These are phyloP conservation scores for Otatea glauca DNA, from an alignment of 176 grass and related monocot species.

Conservation along the genomic window DNA sequence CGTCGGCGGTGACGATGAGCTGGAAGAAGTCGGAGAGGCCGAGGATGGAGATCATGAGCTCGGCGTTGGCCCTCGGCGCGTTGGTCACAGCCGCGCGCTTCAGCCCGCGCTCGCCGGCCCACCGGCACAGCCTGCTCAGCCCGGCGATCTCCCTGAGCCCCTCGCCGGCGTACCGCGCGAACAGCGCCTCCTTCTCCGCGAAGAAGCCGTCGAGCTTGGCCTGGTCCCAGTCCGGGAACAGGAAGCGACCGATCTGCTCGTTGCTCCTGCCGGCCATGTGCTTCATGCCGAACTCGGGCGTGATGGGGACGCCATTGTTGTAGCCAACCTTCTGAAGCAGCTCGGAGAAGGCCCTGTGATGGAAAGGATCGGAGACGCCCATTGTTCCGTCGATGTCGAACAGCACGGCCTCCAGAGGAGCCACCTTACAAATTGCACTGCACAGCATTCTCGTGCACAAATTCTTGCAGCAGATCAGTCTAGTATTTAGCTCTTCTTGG, in stretches of 20 bases:
- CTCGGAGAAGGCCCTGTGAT: conserved; percentile 72
- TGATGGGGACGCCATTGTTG: conserved; percentile 75
- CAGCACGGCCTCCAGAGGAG: conserved; percentile 70
- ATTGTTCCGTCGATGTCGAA: conserved; percentile 91
- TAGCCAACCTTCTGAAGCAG: conserved; percentile 69
- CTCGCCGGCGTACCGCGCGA: conserved; percentile 65
- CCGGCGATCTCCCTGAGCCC: conserved; percentile 67
- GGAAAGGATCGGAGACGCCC: conserved; percentile 74
- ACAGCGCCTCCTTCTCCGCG: conserved; percentile 75
- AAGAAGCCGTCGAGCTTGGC: conserved; percentile 56
- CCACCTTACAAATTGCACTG: conserved; percentile 50
- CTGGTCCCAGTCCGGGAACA: conserved; percentile 80
- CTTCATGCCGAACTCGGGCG: conserved; percentile 68
- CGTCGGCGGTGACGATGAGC: conserved; percentile 62
- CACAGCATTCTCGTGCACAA: background rate
- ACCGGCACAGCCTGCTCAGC: conserved; percentile 56
- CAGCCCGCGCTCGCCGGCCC: conserved; percentile 54
- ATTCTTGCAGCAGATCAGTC: no score
- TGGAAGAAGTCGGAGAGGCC: conserved; percentile 81
- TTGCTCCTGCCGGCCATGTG: conserved; percentile 79
- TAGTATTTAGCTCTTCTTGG: background rate
- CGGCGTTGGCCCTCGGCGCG: conserved; percentile 75
- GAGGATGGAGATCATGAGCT: conserved; percentile 73
- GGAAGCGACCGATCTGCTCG: conserved; percentile 58
- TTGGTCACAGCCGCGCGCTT: conserved; percentile 82